Conservation (phyloP, 306 rosid genomes). For the Crataegus laevigata region DNA sequence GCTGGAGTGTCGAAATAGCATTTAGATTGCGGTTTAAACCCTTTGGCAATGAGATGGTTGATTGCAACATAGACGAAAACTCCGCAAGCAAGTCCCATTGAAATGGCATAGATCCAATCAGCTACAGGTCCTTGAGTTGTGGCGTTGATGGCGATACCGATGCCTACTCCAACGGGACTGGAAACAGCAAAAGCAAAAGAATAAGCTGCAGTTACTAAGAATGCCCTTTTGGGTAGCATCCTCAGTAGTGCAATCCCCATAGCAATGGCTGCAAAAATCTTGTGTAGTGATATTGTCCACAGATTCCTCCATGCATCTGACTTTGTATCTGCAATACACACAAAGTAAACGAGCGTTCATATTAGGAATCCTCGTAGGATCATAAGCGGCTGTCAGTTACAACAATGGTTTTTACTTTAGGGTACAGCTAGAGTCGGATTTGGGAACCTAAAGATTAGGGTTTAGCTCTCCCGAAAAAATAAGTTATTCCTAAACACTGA, state of each 20-base stretch:
- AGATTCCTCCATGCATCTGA: constrained; percentile 74
- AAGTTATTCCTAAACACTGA: neutral
- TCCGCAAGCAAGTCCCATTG: constrained; percentile 78
- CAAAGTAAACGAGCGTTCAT: neutral
- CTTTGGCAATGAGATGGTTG: constrained; percentile 69
- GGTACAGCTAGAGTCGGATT: neutral
- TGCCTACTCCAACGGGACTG: constrained; percentile 70
- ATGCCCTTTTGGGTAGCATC: constrained; percentile 64
- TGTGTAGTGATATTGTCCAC: constrained; percentile 80
- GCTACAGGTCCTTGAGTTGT: constrained; percentile 55
- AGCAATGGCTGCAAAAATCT: constrained; percentile 69
- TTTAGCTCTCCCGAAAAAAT: neutral
- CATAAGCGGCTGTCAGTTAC: neutral
- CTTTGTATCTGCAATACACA: constrained; percentile 28
- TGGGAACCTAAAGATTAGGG: neutral
- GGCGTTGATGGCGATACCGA: constrained; percentile 72
- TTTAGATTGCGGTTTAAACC: constrained; percentile 36
- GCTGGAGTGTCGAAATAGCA: constrained; percentile 39
- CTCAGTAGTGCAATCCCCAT: constrained; percentile 77
- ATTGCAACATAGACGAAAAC: constrained; percentile 70
- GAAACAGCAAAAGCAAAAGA: constrained; percentile 65
- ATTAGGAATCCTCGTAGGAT: neutral
- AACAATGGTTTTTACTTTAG: neutral
- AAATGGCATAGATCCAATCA: constrained; percentile 65
- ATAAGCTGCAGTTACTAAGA: constrained; percentile 35